Base-by-base conservation (phyloP, 2,329 filamentous ascomycete genomes). In the Gyromitra esculenta region DNA sequence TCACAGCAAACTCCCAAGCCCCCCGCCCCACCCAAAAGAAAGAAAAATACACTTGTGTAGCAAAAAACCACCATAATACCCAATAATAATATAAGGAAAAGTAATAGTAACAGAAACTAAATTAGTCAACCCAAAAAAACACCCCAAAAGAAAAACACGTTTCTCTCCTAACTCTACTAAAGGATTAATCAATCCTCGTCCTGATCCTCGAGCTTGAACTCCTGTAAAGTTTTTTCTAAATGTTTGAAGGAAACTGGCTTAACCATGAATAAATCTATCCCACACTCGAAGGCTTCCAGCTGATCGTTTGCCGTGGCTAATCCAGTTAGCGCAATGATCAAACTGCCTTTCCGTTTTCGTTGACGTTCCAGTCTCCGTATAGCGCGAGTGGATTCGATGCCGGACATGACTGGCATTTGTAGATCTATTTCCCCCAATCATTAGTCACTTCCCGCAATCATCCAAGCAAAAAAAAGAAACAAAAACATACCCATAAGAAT, bases 401-500 rank as follows among this genome's bases (percentile, higher is more conserved):
- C 81, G 67, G 66, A 80, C 78, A 78, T 80, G 21, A 77, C 79
- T 68, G 59, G 76, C 52, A 77, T 81, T 80, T 71, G 72, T 8
- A 77, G 72, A 71, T 78, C 70, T 78, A 56, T 68, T 37, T 68
- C 37, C 54, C n/a, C 31, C 15, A 65, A 56, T 41, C 39, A 41
- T 76, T 62, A 77, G 60, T 69, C 41, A 31, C 25, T 39, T 13
- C 8, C 18, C 43, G 56, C 48, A 63, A 25, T 48, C n/a, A 57
- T 15, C 21, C 15, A 6, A 18, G 41, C 43, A 56, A 8, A 65
- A 43, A 39, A 13, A 25, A 63, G 35, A 48, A 15, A 7, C 45
- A 39, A 77, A 78, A 75, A 81, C 77, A 68, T 60, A 80, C 83
- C 86, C 86, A 88, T 88, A 25, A 87, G 84, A 1, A 88, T 84